Evolutionary conservation across 345 rosid genomes (phyloP).

Genomic region (Pugionium cornutum): DNA sequence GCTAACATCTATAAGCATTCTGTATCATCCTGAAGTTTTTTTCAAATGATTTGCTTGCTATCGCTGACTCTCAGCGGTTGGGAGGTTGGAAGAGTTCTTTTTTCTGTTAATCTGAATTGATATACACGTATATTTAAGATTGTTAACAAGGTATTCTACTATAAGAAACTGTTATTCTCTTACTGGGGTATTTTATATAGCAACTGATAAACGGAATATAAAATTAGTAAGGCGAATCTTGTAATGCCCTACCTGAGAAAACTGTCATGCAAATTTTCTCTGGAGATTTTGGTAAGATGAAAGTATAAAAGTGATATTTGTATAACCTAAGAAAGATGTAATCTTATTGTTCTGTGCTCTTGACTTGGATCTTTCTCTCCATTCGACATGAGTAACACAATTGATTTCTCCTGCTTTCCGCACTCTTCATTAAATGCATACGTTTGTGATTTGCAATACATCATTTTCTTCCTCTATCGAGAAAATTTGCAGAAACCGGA

Average conservation of each 20-base stretch:
- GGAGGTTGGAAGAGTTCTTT: neutral
- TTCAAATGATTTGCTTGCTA: neutral
- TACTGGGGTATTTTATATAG: neutral
- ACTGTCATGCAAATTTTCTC: neutral
- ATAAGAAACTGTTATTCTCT: neutral
- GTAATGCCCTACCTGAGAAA: neutral
- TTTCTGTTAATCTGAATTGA: neutral
- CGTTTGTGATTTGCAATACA: conserved; percentile 18
- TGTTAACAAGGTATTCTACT: neutral
- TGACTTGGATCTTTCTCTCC: conserved; percentile 18
- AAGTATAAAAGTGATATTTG: neutral
- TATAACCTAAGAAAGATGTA: conserved; percentile 1
- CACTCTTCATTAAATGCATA: conserved; percentile 17
- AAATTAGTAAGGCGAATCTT: too few species aligned
- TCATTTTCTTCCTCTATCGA: neutral
- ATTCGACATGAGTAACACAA: conserved; percentile 1
- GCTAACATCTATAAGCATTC: conserved; percentile 8
- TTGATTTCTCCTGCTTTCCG: neutral
- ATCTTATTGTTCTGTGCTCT: conserved; percentile 20
- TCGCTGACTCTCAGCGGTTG: neutral
- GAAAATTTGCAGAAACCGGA: conserved; percentile 29
- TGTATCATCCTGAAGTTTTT: conserved; percentile 16
- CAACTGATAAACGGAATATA: neutral
- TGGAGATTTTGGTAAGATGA: neutral
- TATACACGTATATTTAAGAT: neutral